These are phyloP conservation scores for Salix purpurea DNA, from an alignment of 345 rosid genomes.

Conservation along the genomic window DNA sequence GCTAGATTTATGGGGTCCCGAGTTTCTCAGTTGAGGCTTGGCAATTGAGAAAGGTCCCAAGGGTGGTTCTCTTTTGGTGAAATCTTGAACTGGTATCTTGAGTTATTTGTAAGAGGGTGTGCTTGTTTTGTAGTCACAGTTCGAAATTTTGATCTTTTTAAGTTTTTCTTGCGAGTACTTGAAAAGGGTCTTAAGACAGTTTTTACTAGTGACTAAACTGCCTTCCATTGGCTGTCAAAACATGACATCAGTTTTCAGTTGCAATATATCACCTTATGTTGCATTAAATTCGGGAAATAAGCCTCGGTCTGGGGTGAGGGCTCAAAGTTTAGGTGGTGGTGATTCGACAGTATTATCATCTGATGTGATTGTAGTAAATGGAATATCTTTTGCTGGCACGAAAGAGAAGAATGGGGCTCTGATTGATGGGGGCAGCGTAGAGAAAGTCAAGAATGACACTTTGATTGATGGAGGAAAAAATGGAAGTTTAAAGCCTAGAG, in stretches of 20 bases:
- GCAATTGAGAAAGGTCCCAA: not conserved
- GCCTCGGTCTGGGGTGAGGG: conserved; percentile 39
- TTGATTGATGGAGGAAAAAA: conserved; percentile 3
- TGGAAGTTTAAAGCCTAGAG: not conserved
- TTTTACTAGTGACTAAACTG: not conserved
- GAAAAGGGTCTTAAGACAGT: not conserved
- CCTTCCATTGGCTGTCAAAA: not conserved
- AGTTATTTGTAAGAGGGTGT: not conserved
- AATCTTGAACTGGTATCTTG: not conserved
- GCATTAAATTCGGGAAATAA: conserved; percentile 16
- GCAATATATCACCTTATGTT: conserved; percentile 24
- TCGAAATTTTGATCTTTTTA: not conserved
- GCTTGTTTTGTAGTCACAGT: not conserved
- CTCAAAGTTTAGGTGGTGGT: conserved; percentile 36
- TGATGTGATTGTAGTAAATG: conserved; percentile 32
- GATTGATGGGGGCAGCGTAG: conserved; percentile 21
- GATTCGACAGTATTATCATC: conserved; percentile 8
- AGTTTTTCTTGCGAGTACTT: not conserved
- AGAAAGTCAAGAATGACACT: not conserved
- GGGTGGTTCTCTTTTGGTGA: not conserved
- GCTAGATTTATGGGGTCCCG: not conserved
- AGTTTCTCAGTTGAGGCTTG: not conserved
- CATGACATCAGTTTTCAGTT: conserved; percentile 23
- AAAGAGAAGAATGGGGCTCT: conserved; percentile 21
- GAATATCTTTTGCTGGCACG: conserved; percentile 20